Conservation (phyloP, 441 rosid genomes). For the Brassica balearica region DNA sequence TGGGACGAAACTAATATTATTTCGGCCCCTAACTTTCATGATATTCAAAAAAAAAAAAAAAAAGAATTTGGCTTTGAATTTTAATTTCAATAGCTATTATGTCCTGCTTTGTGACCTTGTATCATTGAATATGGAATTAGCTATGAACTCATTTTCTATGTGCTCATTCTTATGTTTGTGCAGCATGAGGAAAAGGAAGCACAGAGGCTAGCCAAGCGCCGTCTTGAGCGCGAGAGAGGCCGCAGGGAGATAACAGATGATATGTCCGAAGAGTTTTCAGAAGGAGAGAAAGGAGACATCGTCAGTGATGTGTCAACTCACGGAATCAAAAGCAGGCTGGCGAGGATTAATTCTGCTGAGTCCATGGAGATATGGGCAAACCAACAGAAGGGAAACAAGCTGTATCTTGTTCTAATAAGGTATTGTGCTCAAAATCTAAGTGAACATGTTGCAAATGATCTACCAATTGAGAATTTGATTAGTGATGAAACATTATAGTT, state of each 20-base stretch:
- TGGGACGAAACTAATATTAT: not conserved
- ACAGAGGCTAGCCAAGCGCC: conserved; percentile 74
- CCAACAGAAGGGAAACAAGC: conserved; percentile 91
- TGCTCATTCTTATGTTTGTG: conserved; percentile 30
- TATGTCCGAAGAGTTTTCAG: conserved; percentile 95
- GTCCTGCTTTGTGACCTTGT: conserved; percentile 19
- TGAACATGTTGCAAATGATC: not conserved
- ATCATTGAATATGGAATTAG: not conserved
- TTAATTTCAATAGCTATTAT: not conserved
- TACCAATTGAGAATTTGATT: conserved; percentile 1
- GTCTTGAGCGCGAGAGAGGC: conserved; percentile 85
- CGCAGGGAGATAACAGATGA: conserved; percentile 91
- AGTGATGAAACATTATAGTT: conserved; percentile 8
- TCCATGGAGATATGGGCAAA: conserved; percentile 91
- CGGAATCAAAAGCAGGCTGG: conserved; percentile 71
- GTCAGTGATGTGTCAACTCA: conserved; percentile 66
- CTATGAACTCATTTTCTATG: conserved; percentile 11
- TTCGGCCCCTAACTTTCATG: not conserved
- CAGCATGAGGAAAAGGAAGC: conserved; percentile 81
- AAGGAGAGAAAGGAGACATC: conserved; percentile 84
- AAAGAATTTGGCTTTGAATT: not conserved
- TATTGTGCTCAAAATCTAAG: conserved; percentile 44
- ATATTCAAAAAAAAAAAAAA: not conserved
- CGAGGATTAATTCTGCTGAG: conserved; percentile 83
- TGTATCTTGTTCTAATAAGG: conserved; percentile 92